phyloP scores from a whole-genome alignment of 371 early-diverging fungal species.

The Apophysomyces variabilis region DNA sequence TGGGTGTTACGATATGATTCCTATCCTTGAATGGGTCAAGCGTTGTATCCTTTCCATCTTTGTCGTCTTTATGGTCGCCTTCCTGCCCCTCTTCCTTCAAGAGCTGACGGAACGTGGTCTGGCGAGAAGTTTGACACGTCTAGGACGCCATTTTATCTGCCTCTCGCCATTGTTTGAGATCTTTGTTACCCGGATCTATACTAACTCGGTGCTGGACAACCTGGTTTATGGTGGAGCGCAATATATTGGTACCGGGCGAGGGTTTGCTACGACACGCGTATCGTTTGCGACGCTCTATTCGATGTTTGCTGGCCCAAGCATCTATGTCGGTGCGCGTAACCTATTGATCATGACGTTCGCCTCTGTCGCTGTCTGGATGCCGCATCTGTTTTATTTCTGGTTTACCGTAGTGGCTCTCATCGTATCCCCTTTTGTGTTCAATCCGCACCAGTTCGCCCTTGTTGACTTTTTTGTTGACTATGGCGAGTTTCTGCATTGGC shows the following conservation, averaged over 20 bases:
- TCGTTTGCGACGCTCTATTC: conserved; percentile 77
- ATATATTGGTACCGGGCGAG: conserved; percentile 89
- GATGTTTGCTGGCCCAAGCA: conserved; percentile 80
- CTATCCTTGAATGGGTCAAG: conserved; percentile 80
- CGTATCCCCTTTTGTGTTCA: conserved; percentile 82
- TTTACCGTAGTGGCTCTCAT: conserved; percentile 73
- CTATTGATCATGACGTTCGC: conserved; percentile 73
- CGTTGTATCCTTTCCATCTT: conserved; percentile 79
- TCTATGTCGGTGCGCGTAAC: conserved; percentile 75
- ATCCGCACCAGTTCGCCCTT: conserved; percentile 81
- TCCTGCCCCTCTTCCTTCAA: conserved; percentile 86
- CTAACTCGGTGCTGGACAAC: conserved; percentile 78
- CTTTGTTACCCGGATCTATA: conserved; percentile 86
- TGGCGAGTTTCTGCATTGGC: conserved; percentile 77
- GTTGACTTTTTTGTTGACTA: conserved; percentile 82
- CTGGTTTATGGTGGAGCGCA: conserved; percentile 83
- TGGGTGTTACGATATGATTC: conserved; percentile 73
- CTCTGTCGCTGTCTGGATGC: conserved; percentile 70
- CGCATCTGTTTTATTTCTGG: conserved; percentile 85
- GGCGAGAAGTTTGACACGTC: conserved; percentile 67
- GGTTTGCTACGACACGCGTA: conserved; percentile 83
- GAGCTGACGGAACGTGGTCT: conserved; percentile 86
- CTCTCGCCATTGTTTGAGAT: conserved; percentile 89
- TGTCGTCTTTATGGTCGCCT: conserved; percentile 77
- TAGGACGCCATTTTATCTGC: conserved; percentile 82